Conservation (phyloP, 1,139 yeast genomes). For the Sugiyamaella sp. region DNA sequence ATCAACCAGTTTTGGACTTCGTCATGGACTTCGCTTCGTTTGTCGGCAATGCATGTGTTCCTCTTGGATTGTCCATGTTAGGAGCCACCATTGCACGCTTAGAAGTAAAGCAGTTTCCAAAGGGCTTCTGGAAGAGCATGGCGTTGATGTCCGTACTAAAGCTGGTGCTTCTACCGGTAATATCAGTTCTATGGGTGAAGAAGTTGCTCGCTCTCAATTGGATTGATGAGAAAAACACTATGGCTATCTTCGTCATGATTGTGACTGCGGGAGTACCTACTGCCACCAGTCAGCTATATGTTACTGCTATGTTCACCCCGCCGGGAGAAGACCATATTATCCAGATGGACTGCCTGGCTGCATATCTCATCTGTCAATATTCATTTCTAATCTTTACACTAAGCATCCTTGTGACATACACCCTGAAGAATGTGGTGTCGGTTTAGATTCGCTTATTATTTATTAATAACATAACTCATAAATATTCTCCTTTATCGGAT, state of each 20-base stretch:
- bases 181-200: slow-evolving; percentile 62
- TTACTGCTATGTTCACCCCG: slow-evolving; percentile 81
- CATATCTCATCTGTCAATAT: slow-evolving; percentile 71
- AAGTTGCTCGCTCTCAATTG: slow-evolving; percentile 52
- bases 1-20: slow-evolving; percentile 79
- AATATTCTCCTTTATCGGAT: not conserved
- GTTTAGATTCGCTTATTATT: slow-evolving; percentile 16
- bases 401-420: slow-evolving; percentile 51
- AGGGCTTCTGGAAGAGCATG: slow-evolving; percentile 71
- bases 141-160: slow-evolving; percentile 50
- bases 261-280: slow-evolving; percentile 81
- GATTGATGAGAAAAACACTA: slow-evolving; percentile 56
- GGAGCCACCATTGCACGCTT: slow-evolving; percentile 88
- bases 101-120: slow-evolving; percentile 58
- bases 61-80: slow-evolving; percentile 74
- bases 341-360: slow-evolving; percentile 84
- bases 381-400: slow-evolving; percentile 59
- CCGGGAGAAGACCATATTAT: slow-evolving; percentile 54
- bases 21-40: slow-evolving; percentile 78
- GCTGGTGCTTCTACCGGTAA: slow-evolving; percentile 59
- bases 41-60: slow-evolving; percentile 86
- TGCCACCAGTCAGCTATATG: slow-evolving; percentile 80
- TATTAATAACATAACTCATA: not conserved
- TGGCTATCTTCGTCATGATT: slow-evolving; percentile 68
- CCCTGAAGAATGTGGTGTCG: slow-evolving; percentile 41